These are phyloP conservation scores for Nakazawaea molendinolei DNA, from an alignment of 805 yeast genomes.

Conservation along the genomic window DNA sequence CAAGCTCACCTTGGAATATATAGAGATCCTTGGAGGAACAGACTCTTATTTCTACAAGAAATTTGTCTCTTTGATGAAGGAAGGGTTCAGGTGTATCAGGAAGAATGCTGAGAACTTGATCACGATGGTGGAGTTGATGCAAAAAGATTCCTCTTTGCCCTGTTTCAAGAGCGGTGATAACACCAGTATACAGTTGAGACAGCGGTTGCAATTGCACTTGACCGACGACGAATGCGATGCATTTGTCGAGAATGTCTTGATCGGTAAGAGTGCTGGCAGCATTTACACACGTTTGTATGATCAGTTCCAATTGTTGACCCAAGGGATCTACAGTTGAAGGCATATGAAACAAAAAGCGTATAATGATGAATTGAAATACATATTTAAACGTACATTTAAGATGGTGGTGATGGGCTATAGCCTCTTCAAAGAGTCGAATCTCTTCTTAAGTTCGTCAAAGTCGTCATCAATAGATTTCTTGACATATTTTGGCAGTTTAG, in stretches of 20 bases:
- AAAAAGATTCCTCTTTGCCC: conserved; percentile 81
- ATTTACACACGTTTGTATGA: conserved; percentile 89
- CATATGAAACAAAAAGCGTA: not conserved
- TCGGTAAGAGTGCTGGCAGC: conserved; percentile 80
- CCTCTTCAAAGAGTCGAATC: conserved; percentile 73
- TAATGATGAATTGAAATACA: not conserved
- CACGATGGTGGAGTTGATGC: conserved; percentile 89
- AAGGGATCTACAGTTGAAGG: conserved; percentile 75
- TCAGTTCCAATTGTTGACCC: conserved; percentile 90
- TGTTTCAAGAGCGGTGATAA: conserved; percentile 86
- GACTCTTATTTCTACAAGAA: conserved; percentile 52
- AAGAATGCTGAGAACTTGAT: conserved; percentile 68
- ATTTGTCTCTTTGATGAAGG: conserved; percentile 59
- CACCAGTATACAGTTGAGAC: conserved; percentile 71
- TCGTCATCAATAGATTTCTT: conserved; percentile 33
- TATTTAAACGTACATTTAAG: not conserved
- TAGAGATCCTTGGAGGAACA: conserved; percentile 80
- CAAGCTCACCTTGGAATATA: conserved; percentile 83
- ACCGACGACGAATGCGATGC: conserved; percentile 64
- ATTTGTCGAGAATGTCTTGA: conserved; percentile 71
- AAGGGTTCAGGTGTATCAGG: conserved; percentile 70
- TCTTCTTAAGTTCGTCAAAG: conserved; percentile 56
- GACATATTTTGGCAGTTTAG: conserved; percentile 11
- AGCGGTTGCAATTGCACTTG: conserved; percentile 74
- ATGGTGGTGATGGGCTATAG: too few relatives aligned